Evolutionary conservation across 1,284 basidiomycete genomes (phyloP).

Genomic region (Vanrija sp.): DNA sequence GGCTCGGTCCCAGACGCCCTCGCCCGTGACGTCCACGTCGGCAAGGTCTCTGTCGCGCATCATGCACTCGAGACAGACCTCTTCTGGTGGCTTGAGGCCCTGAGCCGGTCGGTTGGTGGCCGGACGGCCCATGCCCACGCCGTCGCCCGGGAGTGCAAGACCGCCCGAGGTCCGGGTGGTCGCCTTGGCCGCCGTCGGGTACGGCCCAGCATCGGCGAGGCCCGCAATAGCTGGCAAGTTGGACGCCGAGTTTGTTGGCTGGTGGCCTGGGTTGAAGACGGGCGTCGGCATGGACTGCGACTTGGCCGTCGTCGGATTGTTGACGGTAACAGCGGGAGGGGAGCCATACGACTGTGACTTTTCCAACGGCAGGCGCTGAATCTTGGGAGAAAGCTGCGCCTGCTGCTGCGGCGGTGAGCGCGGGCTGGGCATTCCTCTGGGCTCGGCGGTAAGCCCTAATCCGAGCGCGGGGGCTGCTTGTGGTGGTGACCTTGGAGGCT

Average conservation of each 20-base stretch:
- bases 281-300: background rate
- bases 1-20: constrained; percentile 85
- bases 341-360: background rate
- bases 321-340: background rate
- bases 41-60: constrained; percentile 99
- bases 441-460: constrained; percentile 1
- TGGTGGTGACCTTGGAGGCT: background rate
- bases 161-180: too few relatives aligned
- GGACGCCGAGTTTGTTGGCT: constrained; percentile 37
- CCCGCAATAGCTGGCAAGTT: constrained; percentile 38
- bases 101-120: background rate
- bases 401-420: constrained; percentile 1
- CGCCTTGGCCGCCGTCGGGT: constrained; percentile 18
- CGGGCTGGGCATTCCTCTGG: background rate
- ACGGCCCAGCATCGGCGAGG: constrained; percentile 42
- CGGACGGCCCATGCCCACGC: background rate
- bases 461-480: background rate
- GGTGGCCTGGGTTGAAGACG: constrained; percentile 15
- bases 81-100: constrained; percentile 48
- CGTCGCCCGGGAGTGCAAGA: background rate
- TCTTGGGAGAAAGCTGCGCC: background rate
- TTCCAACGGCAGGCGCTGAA: background rate
- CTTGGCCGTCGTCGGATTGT: background rate
- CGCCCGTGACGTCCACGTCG: constrained; percentile 81
- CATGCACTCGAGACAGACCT: constrained; percentile 94